Evolutionary conservation across 2,329 filamentous ascomycete species (phyloP).

Genomic region (Cadophora sp.): DNA sequence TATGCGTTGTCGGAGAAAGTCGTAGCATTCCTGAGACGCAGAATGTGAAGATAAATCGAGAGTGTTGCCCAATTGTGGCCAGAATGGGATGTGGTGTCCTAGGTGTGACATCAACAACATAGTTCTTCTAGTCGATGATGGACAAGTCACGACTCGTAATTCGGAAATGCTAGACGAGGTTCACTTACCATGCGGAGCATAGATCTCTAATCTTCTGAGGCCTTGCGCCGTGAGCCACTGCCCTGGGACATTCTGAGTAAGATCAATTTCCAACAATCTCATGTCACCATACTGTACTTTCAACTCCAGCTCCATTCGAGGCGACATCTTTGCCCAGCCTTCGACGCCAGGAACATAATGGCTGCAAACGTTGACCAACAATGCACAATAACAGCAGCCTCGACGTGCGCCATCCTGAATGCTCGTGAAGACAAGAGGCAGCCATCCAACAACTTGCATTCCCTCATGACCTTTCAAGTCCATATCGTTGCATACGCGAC

Average conservation of each 20-base stretch:
- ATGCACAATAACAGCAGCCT: not conserved
- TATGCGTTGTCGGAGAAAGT: not conserved
- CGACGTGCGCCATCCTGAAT: constrained; percentile 1
- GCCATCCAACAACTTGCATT: not conserved
- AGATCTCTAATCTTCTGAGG: not conserved
- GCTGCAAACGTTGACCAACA: not conserved
- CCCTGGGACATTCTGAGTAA: not conserved
- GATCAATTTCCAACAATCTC: not conserved
- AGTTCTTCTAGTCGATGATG: not conserved
- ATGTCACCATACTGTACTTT: not conserved
- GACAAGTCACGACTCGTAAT: no score
- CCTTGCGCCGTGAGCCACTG: not conserved
- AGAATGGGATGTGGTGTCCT: not conserved
- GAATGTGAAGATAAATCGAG: not conserved
- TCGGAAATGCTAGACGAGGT: not conserved
- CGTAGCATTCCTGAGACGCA: not conserved
- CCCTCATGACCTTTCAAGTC: not conserved
- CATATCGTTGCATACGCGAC: constrained; percentile 1
- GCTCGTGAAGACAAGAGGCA: not conserved
- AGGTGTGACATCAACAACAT: not conserved
- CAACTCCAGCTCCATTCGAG: not conserved
- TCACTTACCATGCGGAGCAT: not conserved
- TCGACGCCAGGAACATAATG: not conserved
- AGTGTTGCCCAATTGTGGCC: not conserved
- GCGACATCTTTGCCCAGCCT: not conserved